Evolutionary conservation across 495 filamentous ascomycete genomes (phyloP).

Genomic region (Podospora appendiculata): DNA sequence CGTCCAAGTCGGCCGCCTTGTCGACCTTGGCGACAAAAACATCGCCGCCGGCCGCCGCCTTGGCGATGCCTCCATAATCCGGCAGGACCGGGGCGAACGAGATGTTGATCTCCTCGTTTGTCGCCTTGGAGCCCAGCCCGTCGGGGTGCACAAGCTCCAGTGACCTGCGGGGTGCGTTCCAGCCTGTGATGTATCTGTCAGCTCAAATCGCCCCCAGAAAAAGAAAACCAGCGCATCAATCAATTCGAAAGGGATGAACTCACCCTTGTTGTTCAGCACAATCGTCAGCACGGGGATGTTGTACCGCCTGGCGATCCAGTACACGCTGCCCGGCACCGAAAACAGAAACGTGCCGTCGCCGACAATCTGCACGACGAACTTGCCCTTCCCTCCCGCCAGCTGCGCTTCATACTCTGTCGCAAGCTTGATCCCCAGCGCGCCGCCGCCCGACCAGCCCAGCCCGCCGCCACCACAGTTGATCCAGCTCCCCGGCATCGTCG

Average conservation of each 20-base stretch:
- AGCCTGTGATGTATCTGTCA: conserved; percentile 43
- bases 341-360: conserved; percentile 92
- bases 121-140: conserved; percentile 68
- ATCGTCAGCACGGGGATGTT: conserved; percentile 84
- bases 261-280: conserved; percentile 86
- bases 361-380: conserved; percentile 89
- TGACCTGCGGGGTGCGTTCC: conserved; percentile 75
- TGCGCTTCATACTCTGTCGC: conserved; percentile 58
- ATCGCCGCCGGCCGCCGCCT: conserved; percentile 76
- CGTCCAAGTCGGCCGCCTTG: conserved; percentile 52
- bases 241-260: conserved; percentile 5
- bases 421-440: conserved; percentile 79
- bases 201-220: background rate
- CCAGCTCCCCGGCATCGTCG: conserved; percentile 71
- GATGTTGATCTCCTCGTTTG: conserved; percentile 85
- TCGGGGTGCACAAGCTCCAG: conserved; percentile 76
- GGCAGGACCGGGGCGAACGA: conserved; percentile 69
- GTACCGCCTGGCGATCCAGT: conserved; percentile 86
- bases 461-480: conserved; percentile 94
- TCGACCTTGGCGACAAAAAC: conserved; percentile 55
- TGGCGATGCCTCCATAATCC: conserved; percentile 87
- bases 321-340: conserved; percentile 79
- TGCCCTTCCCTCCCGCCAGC: conserved; percentile 55
- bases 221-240: too few relatives aligned
- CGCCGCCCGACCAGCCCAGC: conserved; percentile 92